Conservation (phyloP, 192 early-diverging fungal genomes). For the Irineochytrium annulatum region DNA sequence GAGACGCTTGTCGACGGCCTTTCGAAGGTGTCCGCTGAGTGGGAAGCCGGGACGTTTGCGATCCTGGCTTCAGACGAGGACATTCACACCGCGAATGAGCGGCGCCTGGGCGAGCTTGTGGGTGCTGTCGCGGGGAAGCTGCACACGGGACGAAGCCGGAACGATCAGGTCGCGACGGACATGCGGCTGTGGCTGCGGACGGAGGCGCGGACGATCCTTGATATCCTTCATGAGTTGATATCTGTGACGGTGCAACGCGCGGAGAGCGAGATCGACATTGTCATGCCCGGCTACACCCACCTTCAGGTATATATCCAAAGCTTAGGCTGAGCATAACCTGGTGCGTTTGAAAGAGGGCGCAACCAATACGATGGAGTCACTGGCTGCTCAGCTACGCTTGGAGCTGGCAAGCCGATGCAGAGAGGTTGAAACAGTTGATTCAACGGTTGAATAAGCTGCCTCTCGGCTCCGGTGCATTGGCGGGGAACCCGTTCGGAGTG, state of each 20-base stretch:
- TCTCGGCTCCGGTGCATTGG: slow-evolving; percentile 89
- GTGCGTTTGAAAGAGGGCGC: slow-evolving; percentile 67
- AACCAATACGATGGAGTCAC: slow-evolving; percentile 98
- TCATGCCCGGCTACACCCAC: slow-evolving; percentile 99
- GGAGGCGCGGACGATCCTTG: slow-evolving; percentile 61
- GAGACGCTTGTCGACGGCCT: slow-evolving; percentile 72
- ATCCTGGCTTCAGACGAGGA: slow-evolving; percentile 85
- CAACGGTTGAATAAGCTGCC: slow-evolving; percentile 81
- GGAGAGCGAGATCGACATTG: slow-evolving; percentile 80
- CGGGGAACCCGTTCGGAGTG: slow-evolving; percentile 95
- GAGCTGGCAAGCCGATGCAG: slow-evolving; percentile 82
- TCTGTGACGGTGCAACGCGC: slow-evolving; percentile 72
- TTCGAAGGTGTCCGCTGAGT: slow-evolving; percentile 71
- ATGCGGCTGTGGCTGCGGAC: slow-evolving; percentile 92
- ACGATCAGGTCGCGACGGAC: slow-evolving; percentile 98
- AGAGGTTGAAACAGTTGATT: slow-evolving; percentile 75
- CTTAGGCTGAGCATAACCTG: background rate
- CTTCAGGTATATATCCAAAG: slow-evolving; percentile 74
- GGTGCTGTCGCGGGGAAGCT: slow-evolving; percentile 91
- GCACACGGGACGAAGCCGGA: slow-evolving; percentile 92
- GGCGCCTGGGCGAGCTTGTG: slow-evolving; percentile 86
- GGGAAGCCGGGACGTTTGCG: slow-evolving; percentile 69
- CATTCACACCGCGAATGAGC: slow-evolving; percentile 99
- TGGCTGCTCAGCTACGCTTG: slow-evolving; percentile 87
- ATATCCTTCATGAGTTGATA: slow-evolving; percentile 73